Base-by-base conservation (phyloP, 345 rosid genomes). In the Gossypium anomalum region DNA sequence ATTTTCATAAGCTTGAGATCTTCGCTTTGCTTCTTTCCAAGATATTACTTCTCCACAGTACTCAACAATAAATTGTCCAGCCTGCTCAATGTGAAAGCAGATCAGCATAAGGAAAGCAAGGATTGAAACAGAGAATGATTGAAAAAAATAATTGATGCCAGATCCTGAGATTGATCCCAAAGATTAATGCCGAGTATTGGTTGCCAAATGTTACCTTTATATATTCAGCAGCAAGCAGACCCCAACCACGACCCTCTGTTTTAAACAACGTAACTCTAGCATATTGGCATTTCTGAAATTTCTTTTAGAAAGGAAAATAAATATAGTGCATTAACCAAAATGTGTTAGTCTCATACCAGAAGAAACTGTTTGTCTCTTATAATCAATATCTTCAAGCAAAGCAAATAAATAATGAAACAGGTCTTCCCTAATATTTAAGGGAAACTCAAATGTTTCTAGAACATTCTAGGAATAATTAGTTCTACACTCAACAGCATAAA, bases 41-140 rank as follows among this genome's bases (percentile, higher is more conserved):
- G 97, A 87, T 84, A 93, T 95, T 61, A 95, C 98, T 90, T 95
- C 99, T 57, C 99, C 99, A 88, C 96, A 95, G 48, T 95, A 95
- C 85, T 95, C 99, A 56, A 93, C 89, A 70, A 95, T 86, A 71
- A 95, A 91, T 51, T 87, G 96, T 23, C 99, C 98, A 19, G 80
- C 88, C 99, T 95, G 80, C 78, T 83, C 67, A 17, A 41, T 57
- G 75, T 74, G 78, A 68, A 69, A 8, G 51, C 55, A 73, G 29
- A 47, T 19, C 66, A 52, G 20, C 47, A 48, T 19, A 14, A 7
- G 44, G 19, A 76, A 76, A 25, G 10, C 22, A 14, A 70, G 43
- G 60, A 72, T 44, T 45, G 60, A 53, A 60, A 49, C 9, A 64
- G 17, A 48, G 66, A 23, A 27, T 23, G 10, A 16, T 15, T 1